Conservation (phyloP, 1,284 basidiomycete genomes). For the Meira miltonrushii region DNA sequence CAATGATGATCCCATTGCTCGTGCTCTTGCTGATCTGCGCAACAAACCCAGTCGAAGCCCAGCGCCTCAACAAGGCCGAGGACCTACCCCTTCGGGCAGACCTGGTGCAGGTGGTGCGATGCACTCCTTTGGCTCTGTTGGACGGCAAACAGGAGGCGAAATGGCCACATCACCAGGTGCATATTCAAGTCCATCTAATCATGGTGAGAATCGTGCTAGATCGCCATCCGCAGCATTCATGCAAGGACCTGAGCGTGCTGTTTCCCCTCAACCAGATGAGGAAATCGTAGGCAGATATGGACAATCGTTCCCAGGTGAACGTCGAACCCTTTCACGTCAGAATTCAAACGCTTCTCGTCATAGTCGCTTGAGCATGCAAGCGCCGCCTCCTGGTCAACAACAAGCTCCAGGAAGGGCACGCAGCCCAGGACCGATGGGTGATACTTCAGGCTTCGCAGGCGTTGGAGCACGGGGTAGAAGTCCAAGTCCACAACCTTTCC, state of each 20-base stretch:
- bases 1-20: constrained; percentile 68
- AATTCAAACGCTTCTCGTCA: constrained; percentile 36
- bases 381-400: constrained; percentile 11
- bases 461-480: constrained; percentile 43
- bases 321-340: constrained; percentile 50
- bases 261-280: constrained; percentile 61
- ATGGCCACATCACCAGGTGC: background rate
- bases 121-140: no score
- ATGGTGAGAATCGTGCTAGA: background rate
- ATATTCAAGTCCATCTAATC: background rate
- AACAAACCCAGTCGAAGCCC: constrained; percentile 39
- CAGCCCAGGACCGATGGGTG: constrained; percentile 12
- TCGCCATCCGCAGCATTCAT: constrained; percentile 73
- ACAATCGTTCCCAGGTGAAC: constrained; percentile 81
- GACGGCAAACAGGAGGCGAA: background rate
- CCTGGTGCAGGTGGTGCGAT: background rate
- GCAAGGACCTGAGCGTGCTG: constrained; percentile 60
- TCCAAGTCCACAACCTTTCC: constrained; percentile 40
- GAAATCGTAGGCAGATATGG: constrained; percentile 73
- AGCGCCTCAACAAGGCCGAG: background rate
- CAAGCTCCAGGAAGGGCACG: constrained; percentile 30
- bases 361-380: constrained; percentile 27
- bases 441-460: constrained; percentile 36
- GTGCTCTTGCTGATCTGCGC: constrained; percentile 62
- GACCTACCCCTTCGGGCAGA: background rate